phyloP scores from a whole-genome alignment of 768 basidiomycete species.

The Podaxis carcinomalis region DNA sequence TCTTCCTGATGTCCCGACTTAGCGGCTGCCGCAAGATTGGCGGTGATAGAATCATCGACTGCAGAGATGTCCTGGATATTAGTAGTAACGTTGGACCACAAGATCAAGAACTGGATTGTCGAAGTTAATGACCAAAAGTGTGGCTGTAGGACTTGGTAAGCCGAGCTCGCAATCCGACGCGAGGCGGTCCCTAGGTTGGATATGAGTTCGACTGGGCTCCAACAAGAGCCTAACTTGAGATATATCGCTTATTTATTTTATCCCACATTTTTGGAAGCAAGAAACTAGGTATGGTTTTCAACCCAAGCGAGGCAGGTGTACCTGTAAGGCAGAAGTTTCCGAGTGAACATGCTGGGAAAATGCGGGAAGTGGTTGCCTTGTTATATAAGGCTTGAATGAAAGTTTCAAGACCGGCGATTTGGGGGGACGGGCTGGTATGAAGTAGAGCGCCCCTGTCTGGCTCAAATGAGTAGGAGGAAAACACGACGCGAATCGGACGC shows the following conservation, averaged over 20 bases:
- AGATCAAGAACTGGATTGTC: not conserved
- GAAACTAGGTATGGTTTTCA: not conserved
- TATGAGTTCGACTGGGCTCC: not conserved
- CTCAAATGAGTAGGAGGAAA: not conserved
- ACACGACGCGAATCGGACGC: not conserved
- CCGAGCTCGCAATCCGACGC: not conserved
- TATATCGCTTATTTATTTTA: not conserved
- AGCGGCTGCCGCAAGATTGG: not conserved
- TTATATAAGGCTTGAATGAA: no score
- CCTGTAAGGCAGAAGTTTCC: no score
- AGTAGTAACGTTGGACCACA: not conserved
- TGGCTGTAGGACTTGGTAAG: not conserved
- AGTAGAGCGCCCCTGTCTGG: not conserved
- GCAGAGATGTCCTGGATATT: not conserved
- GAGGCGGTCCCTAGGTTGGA: not conserved
- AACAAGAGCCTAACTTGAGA: not conserved
- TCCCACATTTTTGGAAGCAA: no score
- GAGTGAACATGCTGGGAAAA: no score
- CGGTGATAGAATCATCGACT: not conserved
- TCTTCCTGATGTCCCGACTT: not conserved
- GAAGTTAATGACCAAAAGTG: not conserved
- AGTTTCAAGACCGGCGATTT: not conserved
- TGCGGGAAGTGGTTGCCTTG: no score
- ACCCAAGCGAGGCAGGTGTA: no score
- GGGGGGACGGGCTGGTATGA: not conserved